phyloP scores from a whole-genome alignment of 352 stramenopile genomes.

The Aphanomyces astaci region DNA sequence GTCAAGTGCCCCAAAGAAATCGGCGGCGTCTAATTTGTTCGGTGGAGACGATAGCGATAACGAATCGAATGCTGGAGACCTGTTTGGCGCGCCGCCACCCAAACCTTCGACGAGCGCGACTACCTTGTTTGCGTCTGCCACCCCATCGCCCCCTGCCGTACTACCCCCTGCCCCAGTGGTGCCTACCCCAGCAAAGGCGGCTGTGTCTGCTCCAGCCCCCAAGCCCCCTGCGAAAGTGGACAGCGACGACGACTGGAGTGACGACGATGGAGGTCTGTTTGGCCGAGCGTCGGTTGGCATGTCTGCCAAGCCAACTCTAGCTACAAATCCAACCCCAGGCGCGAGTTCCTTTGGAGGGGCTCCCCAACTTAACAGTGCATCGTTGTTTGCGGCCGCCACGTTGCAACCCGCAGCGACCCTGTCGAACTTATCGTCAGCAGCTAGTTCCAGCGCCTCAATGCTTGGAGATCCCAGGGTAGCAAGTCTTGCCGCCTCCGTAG shows the following conservation, averaged over 20 bases:
- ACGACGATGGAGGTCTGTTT: conserved; percentile 20
- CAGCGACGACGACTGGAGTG: conserved; percentile 17
- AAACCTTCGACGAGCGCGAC: neutral
- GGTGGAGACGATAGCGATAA: conserved; percentile 14
- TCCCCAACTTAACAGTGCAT: neutral
- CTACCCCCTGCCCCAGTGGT: neutral
- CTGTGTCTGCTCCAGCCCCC: neutral
- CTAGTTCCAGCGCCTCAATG: neutral
- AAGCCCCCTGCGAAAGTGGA: neutral
- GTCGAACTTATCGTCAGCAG: neutral
- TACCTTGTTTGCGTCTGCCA: neutral
- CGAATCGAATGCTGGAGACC: conserved; percentile 9
- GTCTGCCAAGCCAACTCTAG: neutral
- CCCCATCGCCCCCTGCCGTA: neutral
- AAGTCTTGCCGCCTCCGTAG: neutral
- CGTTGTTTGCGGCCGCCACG: neutral
- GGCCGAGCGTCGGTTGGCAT: conserved; percentile 15
- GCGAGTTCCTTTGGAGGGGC: neutral
- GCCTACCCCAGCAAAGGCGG: neutral
- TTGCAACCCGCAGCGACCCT: neutral
- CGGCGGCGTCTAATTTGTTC: neutral
- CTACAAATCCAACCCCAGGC: neutral
- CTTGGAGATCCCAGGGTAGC: neutral
- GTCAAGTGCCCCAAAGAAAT: neutral
- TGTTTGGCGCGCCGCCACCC: conserved; percentile 1